A percentile compares a stretch with the other conserved stretches of the same genome.
phyloP scores from a whole-genome alignment of 2,329 filamentous ascomycete species.

The Aspergillus latus region DNA sequence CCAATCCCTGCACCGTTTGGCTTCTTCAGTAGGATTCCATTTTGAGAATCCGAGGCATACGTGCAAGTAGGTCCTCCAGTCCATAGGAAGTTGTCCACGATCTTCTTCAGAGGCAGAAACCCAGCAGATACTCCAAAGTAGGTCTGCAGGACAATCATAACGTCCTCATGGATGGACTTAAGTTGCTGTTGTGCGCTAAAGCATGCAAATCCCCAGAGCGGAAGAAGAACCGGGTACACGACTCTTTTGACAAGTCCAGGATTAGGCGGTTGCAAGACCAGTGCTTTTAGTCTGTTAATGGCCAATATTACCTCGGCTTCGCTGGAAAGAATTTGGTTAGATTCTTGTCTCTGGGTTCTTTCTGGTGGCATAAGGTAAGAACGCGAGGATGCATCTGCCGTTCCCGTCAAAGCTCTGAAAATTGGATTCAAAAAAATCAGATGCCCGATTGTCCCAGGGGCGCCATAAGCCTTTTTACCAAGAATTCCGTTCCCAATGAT shows the following conservation, averaged over 20 bases:
- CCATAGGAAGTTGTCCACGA: slow-evolving; percentile 44
- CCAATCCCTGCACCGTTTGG: slow-evolving; percentile 19
- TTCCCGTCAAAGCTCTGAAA: slow-evolving; percentile 38
- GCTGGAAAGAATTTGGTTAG: slow-evolving; percentile 25
- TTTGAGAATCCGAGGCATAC: slow-evolving; percentile 28
- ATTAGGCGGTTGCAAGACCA: slow-evolving; percentile 45
- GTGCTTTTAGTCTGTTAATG: slow-evolving; percentile 35
- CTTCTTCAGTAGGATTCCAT: slow-evolving; percentile 29
- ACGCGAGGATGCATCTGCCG: slow-evolving; percentile 25
- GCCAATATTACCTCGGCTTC: slow-evolving; percentile 32
- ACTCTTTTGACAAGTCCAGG: slow-evolving; percentile 45
- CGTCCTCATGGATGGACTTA: slow-evolving; percentile 28
- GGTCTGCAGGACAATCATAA: slow-evolving; percentile 36
- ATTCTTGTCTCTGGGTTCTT: background rate
- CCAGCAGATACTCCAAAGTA: slow-evolving; percentile 45
- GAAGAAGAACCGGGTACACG: slow-evolving; percentile 40
- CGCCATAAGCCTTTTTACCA: slow-evolving; percentile 40
- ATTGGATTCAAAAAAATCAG: slow-evolving; percentile 44
- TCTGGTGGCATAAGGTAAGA: slow-evolving; percentile 28
- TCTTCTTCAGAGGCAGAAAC: slow-evolving; percentile 35
- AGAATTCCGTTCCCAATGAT: slow-evolving; percentile 46
- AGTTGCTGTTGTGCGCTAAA: slow-evolving; percentile 35
- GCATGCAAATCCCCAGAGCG: slow-evolving; percentile 44
- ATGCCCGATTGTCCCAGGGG: slow-evolving; percentile 42
- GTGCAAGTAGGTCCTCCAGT: slow-evolving; percentile 41